phyloP scores from a whole-genome alignment of 208 protist genomes.

The Leishmania major region DNA sequence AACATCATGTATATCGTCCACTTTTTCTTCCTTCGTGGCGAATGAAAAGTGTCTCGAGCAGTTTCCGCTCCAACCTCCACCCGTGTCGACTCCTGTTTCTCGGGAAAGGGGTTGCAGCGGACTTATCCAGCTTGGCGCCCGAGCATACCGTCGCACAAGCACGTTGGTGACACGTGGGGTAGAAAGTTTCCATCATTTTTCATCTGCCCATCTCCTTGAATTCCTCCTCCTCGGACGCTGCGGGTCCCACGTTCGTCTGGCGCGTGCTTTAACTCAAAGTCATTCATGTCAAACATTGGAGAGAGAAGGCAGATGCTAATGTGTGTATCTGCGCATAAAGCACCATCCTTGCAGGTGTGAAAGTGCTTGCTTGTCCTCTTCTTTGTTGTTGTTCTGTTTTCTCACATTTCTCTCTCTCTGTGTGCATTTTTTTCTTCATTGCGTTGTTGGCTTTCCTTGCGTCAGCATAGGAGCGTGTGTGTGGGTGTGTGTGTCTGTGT shows the following conservation, averaged over 20 bases:
- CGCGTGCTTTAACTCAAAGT: not conserved
- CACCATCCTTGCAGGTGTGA: not conserved
- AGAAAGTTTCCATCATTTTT: not conserved
- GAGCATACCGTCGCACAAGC: not conserved
- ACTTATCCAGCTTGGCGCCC: not conserved
- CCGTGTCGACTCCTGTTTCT: not conserved
- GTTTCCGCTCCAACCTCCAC: not conserved
- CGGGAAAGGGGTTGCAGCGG: not conserved
- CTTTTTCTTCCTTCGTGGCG: not conserved
- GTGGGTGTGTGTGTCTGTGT: not conserved
- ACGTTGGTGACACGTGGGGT: not conserved
- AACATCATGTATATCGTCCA: not conserved
- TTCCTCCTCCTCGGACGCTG: not conserved
- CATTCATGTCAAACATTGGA: not conserved
- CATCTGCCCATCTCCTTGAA: not conserved
- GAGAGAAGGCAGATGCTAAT: not conserved
- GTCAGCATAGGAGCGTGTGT: too few species aligned
- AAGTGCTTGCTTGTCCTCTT: constrained; percentile 3
- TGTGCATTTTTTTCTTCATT: constrained; percentile 4
- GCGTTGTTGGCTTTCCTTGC: not conserved
- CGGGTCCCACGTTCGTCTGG: not conserved
- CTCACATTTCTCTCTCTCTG: constrained; percentile 4
- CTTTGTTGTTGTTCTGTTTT: not conserved
- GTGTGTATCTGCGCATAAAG: too few species aligned
- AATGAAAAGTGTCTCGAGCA: not conserved